Base-by-base conservation (phyloP, 2,329 filamentous ascomycete genomes). In the Fusarium sp. region DNA sequence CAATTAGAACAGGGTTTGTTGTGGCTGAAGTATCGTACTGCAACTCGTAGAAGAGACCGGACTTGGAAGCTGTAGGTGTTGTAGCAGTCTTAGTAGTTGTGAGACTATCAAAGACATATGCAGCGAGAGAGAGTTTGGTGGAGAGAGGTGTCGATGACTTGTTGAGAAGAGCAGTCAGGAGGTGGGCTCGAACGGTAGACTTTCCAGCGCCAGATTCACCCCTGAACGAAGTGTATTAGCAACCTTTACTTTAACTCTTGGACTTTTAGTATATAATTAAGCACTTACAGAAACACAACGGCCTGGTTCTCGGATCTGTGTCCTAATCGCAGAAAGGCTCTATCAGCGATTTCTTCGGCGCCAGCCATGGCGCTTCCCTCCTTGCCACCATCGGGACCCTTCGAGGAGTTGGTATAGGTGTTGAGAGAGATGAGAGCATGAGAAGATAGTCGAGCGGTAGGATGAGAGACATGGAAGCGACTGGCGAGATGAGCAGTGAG, bases 11-110 rank as follows among this genome's bases (percentile, higher is more conserved):
- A 2, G 96, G 96, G 77, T 92, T 94, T 30, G 93, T 91, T 1
- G 91, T 92, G 1, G 94, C 91, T 0, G 93, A 90, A 2, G 93
- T 97, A 80, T 99, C 95, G 80, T 99, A 99, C 81, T 99, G 96
- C 44, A 99, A 87, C 81, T 99, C 96, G 80, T 96, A 96, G 79
- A 97, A 97, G 18, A 99, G 87, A 69, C 96, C 96, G 14, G 96
- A 92, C 81, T 98, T 98, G 54, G 95, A 98, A 32, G 96, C 96
- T 4, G 94, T 97, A 3, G 95, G 95, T 0, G 95, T 98, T 2
- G 95, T 98, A 37, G 95, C 91, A 3, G 95, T 97, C 84, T 99
- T 99, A 30, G 96, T 99, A 3, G 96, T 98, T 8, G 96, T 99
- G 65, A 99, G 88, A 4, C 94, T 93, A 79, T 99, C 96, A 80